Evolutionary conservation across 2,329 filamentous ascomycete genomes (phyloP), one percentile per base, ranked within the genome.

Genomic region (Aspergillus quadrilineatus): DNA sequence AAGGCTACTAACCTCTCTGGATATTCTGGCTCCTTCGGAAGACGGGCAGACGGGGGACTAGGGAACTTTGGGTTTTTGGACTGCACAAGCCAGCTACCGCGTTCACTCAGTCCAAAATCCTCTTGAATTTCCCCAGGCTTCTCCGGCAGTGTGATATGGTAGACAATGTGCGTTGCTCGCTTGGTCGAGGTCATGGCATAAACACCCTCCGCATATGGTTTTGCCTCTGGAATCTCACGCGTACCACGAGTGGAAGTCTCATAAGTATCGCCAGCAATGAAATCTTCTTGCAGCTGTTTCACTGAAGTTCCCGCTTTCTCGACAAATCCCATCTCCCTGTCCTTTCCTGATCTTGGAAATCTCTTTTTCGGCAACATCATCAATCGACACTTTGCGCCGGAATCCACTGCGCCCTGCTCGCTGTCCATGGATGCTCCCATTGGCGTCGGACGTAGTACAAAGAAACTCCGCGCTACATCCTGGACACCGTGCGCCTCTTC

Each of bases 281-380:
- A 91, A 5, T 82, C 82, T 4, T 89, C 85, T 66, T 87, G 88
- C n/a, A 96, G 77, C 6, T 88, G 81, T 28, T 85, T 78, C 65
- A 92, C 85, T 0, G 83, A 84, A 0, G 80, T 78, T 5, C 84
- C 81, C 0, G 84, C 78, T 72, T 92, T 92, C 69, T 95, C 89
- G 1, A 96, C 89, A 70, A 96, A 95, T 1, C 84, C 84, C 80
- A 94, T 88, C 75, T 90, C 92, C 9, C 85, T 79, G 63, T 95
- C 90, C 9, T 76, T 77, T 12, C 83, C 82, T 17, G 82, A 87
- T 52, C 82, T 82, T 0, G 92, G 92, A 8, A 94, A 83, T 2
- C 85, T 83, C 72, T 96, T 96, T 75, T 96, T 96, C 0, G 92
- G 92, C 15, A 97, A 75, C 0, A 88, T 86, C 50, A 95, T 78